Conservation (phyloP, 2,329 filamentous ascomycete genomes). For the Lecanoromycetidae sp. region DNA sequence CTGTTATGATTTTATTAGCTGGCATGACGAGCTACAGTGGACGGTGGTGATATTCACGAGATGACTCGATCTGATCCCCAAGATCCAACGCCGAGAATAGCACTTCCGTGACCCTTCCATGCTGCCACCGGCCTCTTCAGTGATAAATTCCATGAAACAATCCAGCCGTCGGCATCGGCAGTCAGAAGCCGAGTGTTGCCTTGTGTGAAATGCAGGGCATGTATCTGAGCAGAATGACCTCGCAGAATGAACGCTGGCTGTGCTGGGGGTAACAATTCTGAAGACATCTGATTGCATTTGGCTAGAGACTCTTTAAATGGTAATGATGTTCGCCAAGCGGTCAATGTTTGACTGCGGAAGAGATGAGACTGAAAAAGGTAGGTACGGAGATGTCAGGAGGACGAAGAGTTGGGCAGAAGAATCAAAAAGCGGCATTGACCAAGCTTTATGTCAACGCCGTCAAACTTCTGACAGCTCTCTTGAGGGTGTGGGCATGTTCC, state of each 20-base stretch:
- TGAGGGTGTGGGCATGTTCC: too few relatives aligned
- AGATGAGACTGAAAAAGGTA: too few relatives aligned
- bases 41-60: too few relatives aligned
- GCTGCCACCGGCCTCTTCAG: conserved; percentile 70
- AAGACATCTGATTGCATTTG: conserved; percentile 7
- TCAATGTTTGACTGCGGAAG: too few relatives aligned
- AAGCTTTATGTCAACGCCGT: too few relatives aligned
- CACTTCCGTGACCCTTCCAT: conserved; percentile 72
- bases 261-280: conserved; percentile 32
- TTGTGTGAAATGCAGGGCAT: conserved; percentile 60
- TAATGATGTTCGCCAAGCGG: neutral
- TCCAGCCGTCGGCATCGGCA: conserved; percentile 80
- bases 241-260: conserved; percentile 62
- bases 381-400: too few relatives aligned
- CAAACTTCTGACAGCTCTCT: too few relatives aligned
- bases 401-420: too few relatives aligned
- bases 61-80: conserved; percentile 66
- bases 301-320: neutral
- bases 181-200: conserved; percentile 66
- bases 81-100: conserved; percentile 60
- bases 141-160: conserved; percentile 73
- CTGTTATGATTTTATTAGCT: conserved; percentile 34
- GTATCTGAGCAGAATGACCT: conserved; percentile 71
- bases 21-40: too few relatives aligned
- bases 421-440: too few relatives aligned